These are phyloP conservation scores for Backusella tarrabulga DNA, from an alignment of 192 early-diverging fungal genomes.

Conservation along the genomic window DNA sequence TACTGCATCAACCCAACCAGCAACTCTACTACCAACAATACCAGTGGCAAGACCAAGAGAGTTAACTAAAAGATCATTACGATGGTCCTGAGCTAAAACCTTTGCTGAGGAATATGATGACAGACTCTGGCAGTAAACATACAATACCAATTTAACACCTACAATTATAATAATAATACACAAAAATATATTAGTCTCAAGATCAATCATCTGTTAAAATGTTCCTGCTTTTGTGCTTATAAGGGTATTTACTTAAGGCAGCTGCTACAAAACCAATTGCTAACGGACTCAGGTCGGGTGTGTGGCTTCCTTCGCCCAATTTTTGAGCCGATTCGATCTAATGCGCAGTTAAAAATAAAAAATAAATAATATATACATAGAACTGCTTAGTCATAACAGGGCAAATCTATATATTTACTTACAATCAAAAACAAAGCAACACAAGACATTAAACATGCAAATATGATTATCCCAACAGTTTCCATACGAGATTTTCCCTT, in stretches of 20 bases:
- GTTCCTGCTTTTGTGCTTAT: neutral
- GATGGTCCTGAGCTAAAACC: constrained; percentile 69
- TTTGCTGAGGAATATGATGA: constrained; percentile 58
- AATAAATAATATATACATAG: neutral
- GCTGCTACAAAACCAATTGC: constrained; percentile 52
- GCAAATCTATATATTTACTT: constrained; percentile 18
- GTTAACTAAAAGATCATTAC: constrained; percentile 76
- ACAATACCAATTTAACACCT: constrained; percentile 63
- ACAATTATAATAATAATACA: neutral
- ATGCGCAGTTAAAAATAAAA: neutral
- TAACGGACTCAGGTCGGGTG: constrained; percentile 45
- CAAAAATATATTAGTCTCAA: neutral
- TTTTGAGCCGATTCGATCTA: constrained; percentile 65
- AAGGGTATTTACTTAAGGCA: constrained; percentile 46
- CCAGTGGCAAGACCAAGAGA: constrained; percentile 67
- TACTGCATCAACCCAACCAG: constrained; percentile 71
- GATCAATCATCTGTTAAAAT: neutral
- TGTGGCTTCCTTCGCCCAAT: constrained; percentile 42
- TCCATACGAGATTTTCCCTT: constrained; percentile 74
- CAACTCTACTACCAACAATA: constrained; percentile 54
- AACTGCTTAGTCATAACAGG: neutral
- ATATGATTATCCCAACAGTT: constrained; percentile 78
- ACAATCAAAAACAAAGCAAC: constrained; percentile 68
- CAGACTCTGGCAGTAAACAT: constrained; percentile 65
- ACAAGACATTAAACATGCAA: constrained; percentile 74